Conservation (phyloP, 108 stramenopile species). For the Cyclotella kingstonii region DNA sequence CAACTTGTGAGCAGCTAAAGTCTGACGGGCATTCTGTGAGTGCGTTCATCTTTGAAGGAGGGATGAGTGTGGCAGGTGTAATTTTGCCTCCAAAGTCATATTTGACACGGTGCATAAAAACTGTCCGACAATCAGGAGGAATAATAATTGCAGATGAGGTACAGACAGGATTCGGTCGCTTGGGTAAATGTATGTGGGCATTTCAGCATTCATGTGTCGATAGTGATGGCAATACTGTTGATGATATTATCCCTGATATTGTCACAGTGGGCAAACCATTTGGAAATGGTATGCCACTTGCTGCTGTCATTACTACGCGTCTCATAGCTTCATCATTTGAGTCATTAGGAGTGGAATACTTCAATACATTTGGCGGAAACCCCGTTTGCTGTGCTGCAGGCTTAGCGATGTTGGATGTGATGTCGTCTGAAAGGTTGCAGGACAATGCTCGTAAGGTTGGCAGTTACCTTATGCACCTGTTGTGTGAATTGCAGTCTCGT, state of each 20-base stretch:
- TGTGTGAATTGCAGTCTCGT: slow-evolving; percentile 43
- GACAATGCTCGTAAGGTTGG: slow-evolving; percentile 78
- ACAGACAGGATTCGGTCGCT: slow-evolving; percentile 94
- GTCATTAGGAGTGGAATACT: slow-evolving; percentile 87
- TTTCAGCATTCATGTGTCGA: slow-evolving; percentile 74
- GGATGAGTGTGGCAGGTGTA: slow-evolving; percentile 89
- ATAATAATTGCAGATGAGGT: slow-evolving; percentile 98
- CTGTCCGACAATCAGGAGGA: slow-evolving; percentile 85
- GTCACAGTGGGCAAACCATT: slow-evolving; percentile 97
- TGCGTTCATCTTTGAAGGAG: slow-evolving; percentile 89
- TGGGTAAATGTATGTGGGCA: slow-evolving; percentile 88
- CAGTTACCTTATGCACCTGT: slow-evolving; percentile 50
- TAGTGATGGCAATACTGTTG: slow-evolving; percentile 5
- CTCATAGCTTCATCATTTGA: slow-evolving; percentile 84
- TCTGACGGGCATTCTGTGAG: slow-evolving; percentile 55
- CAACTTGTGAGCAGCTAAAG: slow-evolving; percentile 54
- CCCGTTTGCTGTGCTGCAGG: slow-evolving; percentile 90
- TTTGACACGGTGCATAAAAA: slow-evolving; percentile 55
- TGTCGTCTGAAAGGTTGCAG: slow-evolving; percentile 77
- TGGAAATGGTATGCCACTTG: slow-evolving; percentile 95
- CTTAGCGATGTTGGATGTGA: slow-evolving; percentile 79
- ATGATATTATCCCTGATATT: slow-evolving; percentile 88
- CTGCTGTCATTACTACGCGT: slow-evolving; percentile 83
- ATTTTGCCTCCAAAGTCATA: slow-evolving; percentile 85
- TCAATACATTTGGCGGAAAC: slow-evolving; percentile 96